phyloP scores from a whole-genome alignment of 208 protist genomes.

The Acanthamoeba polyphaga region DNA sequence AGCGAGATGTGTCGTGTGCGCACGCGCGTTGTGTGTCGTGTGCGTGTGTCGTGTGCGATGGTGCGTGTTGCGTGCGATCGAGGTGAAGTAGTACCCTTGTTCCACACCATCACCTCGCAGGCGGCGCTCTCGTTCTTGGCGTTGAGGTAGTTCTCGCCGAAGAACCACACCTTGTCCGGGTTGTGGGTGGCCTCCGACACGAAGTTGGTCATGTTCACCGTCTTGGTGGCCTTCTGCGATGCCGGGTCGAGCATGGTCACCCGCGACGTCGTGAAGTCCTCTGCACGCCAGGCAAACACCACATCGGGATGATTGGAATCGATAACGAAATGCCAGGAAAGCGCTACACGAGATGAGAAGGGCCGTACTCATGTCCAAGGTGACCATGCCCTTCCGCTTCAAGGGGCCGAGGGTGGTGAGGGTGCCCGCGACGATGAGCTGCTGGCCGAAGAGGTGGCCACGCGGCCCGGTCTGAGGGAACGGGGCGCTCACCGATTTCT shows the following conservation, averaged over 20 bases:
- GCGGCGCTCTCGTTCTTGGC: slow-evolving; percentile 7
- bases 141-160: slow-evolving; percentile 64
- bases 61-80: no score
- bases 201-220: background rate
- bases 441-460: background rate
- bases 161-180: slow-evolving; percentile 51
- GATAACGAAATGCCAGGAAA: background rate
- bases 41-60: no score
- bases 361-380: background rate
- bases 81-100: background rate
- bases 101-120: slow-evolving; percentile 7
- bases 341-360: background rate
- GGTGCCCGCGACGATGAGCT: slow-evolving; percentile 43
- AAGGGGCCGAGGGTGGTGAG: background rate
- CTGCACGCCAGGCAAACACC: background rate
- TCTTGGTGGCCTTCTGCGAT: slow-evolving; percentile 47
- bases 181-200: slow-evolving; percentile 15
- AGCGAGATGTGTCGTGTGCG: no score
- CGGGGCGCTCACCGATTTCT: background rate
- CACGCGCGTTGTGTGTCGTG: no score
- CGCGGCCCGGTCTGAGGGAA: background rate
- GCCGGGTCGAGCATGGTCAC: background rate
- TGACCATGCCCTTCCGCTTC: background rate
- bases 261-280: background rate
- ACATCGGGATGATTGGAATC: background rate